Evolutionary conservation across 2,329 filamentous ascomycete genomes (phyloP).

Genomic region (Fusarium anguioides): DNA sequence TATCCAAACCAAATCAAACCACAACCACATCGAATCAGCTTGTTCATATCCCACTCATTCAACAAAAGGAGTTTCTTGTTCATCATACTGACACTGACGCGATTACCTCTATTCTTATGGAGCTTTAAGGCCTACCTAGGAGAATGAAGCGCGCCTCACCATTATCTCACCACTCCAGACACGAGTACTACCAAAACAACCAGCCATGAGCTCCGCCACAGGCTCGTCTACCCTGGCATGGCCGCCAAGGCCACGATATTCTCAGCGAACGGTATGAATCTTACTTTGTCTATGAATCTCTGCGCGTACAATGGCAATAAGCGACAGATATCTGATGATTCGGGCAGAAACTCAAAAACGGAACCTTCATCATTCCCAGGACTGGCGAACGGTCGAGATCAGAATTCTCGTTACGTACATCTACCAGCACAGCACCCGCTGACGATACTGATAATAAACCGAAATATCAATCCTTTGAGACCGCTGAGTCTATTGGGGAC

Average conservation of each 20-base stretch:
- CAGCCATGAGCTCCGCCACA: slow-evolving; percentile 54
- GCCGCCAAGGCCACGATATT: slow-evolving; percentile 57
- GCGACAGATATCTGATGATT: slow-evolving; percentile 18
- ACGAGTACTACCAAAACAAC: slow-evolving; percentile 51
- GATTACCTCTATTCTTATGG: slow-evolving; percentile 27
- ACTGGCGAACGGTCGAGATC: slow-evolving; percentile 88
- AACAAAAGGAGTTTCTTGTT: too few species aligned
- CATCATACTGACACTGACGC: not conserved
- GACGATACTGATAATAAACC: slow-evolving; percentile 19
- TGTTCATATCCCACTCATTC: not conserved
- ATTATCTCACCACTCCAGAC: slow-evolving; percentile 21
- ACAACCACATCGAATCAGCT: not conserved
- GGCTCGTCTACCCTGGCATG: slow-evolving; percentile 50
- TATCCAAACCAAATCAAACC: slow-evolving; percentile 5
- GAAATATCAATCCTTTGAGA: slow-evolving; percentile 34
- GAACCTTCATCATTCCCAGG: slow-evolving; percentile 85
- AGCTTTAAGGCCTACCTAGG: slow-evolving; percentile 21
- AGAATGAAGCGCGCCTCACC: slow-evolving; percentile 42
- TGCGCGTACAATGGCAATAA: not conserved
- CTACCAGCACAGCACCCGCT: slow-evolving; percentile 46
- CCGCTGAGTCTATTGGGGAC: slow-evolving; percentile 50
- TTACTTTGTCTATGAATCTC: not conserved
- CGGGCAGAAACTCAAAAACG: slow-evolving; percentile 78
- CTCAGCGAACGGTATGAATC: slow-evolving; percentile 58
- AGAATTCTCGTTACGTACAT: slow-evolving; percentile 78